Evolutionary conservation across 768 basidiomycete species (phyloP).

Genomic region (Trametes cinnabarina): DNA sequence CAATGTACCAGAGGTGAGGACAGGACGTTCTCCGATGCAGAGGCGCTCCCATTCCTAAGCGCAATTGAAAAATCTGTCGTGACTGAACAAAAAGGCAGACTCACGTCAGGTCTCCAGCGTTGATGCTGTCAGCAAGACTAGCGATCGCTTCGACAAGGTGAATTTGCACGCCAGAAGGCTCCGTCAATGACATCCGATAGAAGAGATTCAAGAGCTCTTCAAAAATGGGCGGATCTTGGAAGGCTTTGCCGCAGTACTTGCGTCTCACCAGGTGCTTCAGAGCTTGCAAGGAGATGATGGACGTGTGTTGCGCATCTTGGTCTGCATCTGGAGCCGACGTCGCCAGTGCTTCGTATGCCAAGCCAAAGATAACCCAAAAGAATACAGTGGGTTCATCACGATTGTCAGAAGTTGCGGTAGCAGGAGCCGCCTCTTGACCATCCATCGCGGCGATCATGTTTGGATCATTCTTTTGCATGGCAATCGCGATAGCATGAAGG

Average conservation of each 20-base stretch:
- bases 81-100: not conserved
- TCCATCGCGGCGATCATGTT: constrained; percentile 79
- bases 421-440: constrained; percentile 49
- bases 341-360: constrained; percentile 87
- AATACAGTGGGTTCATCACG: constrained; percentile 67
- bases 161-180: constrained; percentile 66
- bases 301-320: constrained; percentile 40
- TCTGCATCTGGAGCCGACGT: constrained; percentile 62
- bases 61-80: not conserved
- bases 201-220: constrained; percentile 87
- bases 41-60: constrained; percentile 11
- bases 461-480: constrained; percentile 69
- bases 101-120: not conserved
- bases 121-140: constrained; percentile 36
- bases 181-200: constrained; percentile 88
- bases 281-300: constrained; percentile 66
- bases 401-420: constrained; percentile 15
- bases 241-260: constrained; percentile 76
- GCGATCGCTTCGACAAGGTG: constrained; percentile 63
- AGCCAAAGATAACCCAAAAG: constrained; percentile 89
- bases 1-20: constrained; percentile 50
- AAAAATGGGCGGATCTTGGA: constrained; percentile 80
- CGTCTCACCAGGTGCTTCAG: constrained; percentile 78
- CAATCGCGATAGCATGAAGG: constrained; percentile 78
- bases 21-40: constrained; percentile 10